Evolutionary conservation across 176 grass and related monocot genomes (phyloP), one percentile per base, ranked within the genome.

Genomic region (Paspalum notatum): DNA sequence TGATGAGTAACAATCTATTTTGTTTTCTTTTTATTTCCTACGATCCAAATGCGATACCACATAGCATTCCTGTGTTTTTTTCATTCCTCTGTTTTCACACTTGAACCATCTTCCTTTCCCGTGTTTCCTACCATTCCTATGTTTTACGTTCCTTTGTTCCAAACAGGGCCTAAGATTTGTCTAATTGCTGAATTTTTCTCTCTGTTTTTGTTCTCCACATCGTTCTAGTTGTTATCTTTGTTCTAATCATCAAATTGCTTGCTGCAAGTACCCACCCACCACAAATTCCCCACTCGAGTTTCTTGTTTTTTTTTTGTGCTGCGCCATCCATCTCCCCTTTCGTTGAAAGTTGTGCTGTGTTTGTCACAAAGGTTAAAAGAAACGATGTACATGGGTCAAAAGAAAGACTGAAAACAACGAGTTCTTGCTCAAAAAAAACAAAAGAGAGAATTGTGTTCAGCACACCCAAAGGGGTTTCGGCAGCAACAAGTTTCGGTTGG

Each of bases 181-280:
- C 68, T 71, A 32, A 5, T 50, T 50, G 66, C 46, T 71, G 68
- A n/a, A 71, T 18, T 40, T 65, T 40, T 65, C 13, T 63, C 27
- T 24, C 16, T n/a, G n/a, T n/a, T 71, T 50, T 26, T 32, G 22
- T 48, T 26, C 47, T 47, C 66, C 39, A 43, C 20, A n/a, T 44
- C 18, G 40, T 67, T 67, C 65, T 67, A 43, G 7, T 9, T 46
- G 8, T 70, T 1, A 70, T 48, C 18, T 12, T 70, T 68, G 39
- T 16, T 32, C 32, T 32, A 32, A 32, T 32, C 32, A 32, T 32
- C 32, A 32, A 32, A 32, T 32, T 3, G 32, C n/a, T 41, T 16
- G 15, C 14, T 66, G 12, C 5, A 10, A 17, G 42, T 42, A 66
- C n/a, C 7, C 57, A 25, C 46, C 57, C 10, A 3, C 32, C 32